Percentiles rank a stretch among this genome's conserved stretches.
Conservation (phyloP, 2,329 filamentous ascomycete genomes). For the Metarhizium humberi region DNA sequence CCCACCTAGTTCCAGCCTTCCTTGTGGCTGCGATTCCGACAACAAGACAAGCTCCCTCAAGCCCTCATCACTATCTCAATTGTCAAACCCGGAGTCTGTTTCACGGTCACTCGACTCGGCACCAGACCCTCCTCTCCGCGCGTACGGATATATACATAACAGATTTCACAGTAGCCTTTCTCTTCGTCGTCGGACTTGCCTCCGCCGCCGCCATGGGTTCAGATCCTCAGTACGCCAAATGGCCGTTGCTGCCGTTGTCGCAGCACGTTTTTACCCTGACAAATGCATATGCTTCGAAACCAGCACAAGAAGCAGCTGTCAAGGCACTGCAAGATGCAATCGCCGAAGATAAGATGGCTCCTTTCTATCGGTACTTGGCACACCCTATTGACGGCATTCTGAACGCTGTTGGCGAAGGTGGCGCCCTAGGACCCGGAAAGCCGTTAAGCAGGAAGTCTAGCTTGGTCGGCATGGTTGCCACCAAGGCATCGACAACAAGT, state of each 20-base stretch:
- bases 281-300: conserved; percentile 61
- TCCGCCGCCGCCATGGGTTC: conserved; percentile 52
- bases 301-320: conserved; percentile 59
- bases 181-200: conserved; percentile 14
- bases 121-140: conserved; percentile 1
- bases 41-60: conserved; percentile 1
- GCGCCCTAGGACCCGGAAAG: conserved; percentile 40
- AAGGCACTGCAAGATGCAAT: conserved; percentile 77
- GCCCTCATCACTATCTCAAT: conserved; percentile 2
- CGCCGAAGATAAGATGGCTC: conserved; percentile 75
- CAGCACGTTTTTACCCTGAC: conserved; percentile 84
- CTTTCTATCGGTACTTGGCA: conserved; percentile 75
- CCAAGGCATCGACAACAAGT: conserved; percentile 52
- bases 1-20: conserved; percentile 14
- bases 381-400: conserved; percentile 76
- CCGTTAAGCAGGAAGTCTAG: conserved; percentile 60
- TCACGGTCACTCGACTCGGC: conserved; percentile 7
- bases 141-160: background rate
- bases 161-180: conserved; percentile 11
- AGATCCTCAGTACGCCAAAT: conserved; percentile 80
- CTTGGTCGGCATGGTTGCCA: conserved; percentile 66
- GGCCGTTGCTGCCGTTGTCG: conserved; percentile 69
- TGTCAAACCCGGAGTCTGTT: background rate
- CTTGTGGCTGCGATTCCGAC: conserved; percentile 4
- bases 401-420: conserved; percentile 62